These are phyloP conservation scores for Phyllostachys edulis DNA, from an alignment of 176 grass and related monocot genomes.

Conservation along the genomic window DNA sequence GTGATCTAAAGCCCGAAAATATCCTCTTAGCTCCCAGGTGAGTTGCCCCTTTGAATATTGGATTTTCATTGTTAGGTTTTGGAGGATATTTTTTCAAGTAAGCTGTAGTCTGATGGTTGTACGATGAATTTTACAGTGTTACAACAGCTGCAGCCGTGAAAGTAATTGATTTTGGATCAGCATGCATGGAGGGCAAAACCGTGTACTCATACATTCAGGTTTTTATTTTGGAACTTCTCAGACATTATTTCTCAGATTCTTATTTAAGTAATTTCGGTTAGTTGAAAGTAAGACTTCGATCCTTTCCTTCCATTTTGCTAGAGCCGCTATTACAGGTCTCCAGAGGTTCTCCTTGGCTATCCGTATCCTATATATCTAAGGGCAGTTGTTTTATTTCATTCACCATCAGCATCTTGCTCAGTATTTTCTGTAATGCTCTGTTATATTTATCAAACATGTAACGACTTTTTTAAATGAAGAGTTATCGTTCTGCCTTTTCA, in stretches of 20 bases:
- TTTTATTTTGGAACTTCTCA: constrained; percentile 29
- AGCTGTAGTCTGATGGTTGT: constrained; percentile 29
- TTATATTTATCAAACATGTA: constrained; percentile 9
- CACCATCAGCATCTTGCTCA: constrained; percentile 17
- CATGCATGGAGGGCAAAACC: constrained; percentile 90
- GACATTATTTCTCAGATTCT: constrained; percentile 13
- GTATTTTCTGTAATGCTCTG: not conserved
- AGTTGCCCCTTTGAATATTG: constrained; percentile 25
- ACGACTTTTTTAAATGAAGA: not conserved
- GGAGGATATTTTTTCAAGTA: not conserved
- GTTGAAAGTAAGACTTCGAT: constrained; percentile 30
- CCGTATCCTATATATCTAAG: constrained; percentile 74
- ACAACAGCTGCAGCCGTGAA: constrained; percentile 83
- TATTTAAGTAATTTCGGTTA: constrained; percentile 26
- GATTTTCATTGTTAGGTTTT: constrained; percentile 31
- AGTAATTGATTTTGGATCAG: constrained; percentile 99
- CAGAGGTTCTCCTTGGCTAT: constrained; percentile 96
- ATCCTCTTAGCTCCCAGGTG: constrained; percentile 83
- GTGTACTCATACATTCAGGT: constrained; percentile 98
- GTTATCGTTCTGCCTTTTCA: not conserved
- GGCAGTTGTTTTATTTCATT: constrained; percentile 15
- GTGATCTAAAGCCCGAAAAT: constrained; percentile 97
- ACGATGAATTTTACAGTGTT: constrained; percentile 51
- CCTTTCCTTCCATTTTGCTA: constrained; percentile 49
- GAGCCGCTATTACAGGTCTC: constrained; percentile 99